These are phyloP conservation scores for Mucor plumbeus DNA, from an alignment of 371 early-diverging fungal genomes.

Conservation along the genomic window DNA sequence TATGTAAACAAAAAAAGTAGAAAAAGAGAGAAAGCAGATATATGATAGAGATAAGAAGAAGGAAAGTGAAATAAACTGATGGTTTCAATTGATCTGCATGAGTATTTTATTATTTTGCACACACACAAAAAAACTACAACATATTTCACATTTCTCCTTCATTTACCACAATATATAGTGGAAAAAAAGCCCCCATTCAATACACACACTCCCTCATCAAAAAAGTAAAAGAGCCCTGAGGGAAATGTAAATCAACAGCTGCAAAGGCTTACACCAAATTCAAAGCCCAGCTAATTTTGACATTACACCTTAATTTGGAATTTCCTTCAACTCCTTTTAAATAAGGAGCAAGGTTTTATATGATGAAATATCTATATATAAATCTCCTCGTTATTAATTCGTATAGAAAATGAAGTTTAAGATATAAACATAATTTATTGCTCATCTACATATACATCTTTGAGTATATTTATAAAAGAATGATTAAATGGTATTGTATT, in stretches of 20 bases:
- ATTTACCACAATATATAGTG: background rate
- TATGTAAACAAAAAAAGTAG: background rate
- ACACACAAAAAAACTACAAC: slow-evolving; percentile 2
- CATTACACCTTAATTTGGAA: slow-evolving; percentile 5
- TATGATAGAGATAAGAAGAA: background rate
- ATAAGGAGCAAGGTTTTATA: background rate
- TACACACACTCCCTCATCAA: background rate
- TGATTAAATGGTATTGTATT: too few species aligned
- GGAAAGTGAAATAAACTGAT: background rate
- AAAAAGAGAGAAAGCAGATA: background rate
- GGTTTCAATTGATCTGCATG: slow-evolving; percentile 28
- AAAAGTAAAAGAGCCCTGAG: background rate
- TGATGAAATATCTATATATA: too few species aligned
- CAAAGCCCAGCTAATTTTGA: slow-evolving; percentile 7
- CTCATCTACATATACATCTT: too few species aligned
- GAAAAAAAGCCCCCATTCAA: background rate
- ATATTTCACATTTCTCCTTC: slow-evolving; percentile 5
- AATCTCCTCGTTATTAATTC: too few species aligned
- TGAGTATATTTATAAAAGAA: too few species aligned
- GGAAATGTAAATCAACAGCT: background rate
- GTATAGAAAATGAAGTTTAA: too few species aligned
- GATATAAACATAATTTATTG: too few species aligned
- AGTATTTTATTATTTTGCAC: slow-evolving; percentile 7
- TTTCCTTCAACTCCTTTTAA: background rate
- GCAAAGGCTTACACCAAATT: background rate